Base-by-base conservation (phyloP, 2,329 filamentous ascomycete species). In the Chaetomium sp. region DNA sequence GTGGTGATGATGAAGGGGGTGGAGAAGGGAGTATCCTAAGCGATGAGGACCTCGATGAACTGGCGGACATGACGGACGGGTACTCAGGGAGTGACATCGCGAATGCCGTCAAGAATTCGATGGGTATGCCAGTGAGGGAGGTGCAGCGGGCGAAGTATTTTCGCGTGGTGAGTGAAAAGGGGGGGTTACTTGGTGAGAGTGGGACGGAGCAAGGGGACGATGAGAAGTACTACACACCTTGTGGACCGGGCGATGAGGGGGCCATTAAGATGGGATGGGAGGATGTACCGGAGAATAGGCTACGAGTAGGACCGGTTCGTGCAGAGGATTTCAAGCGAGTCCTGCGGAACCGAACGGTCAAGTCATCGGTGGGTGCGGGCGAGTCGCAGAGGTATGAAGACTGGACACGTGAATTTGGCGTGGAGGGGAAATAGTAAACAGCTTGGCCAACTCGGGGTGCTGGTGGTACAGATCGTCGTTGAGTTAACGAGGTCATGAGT, bases 221-320 rank as follows among this genome's bases (percentile, higher is more conserved):
- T 32, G 71, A 75, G 57, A 77, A 80, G 53, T 87, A 86, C 71
- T 71, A 89, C 56, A 96, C 90, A 0, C 94, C 94, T 0, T 99
- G 94, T 74, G 96, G 90, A 5, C 92, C 92, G 0, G 92, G 92
- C 38, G 91, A 96, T 62, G 71, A 78, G 0, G 87, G 88, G 12
- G 91, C 91, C 19, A 82, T 84, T 62, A 94, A 97, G 72, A 96
- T 96, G 90, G 89, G 85, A 1, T 99, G 94, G 85, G 89, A 90
- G 65, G 84, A 91, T 58, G 79, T 99, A 14, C 87, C 91, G 49
- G 85, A 87, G 10, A 90, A 96, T 1, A 79, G 88, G 66, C 79
- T 99, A 0, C 79, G 92, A 9, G 91, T 96, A 65, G 48, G 47
- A 5, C 34, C 37, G 3, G 52, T 58, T 4, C 55, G 43, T 6